Percentiles rank a stretch among this genome's conserved stretches.
Evolutionary conservation across 2,329 filamentous ascomycete species (phyloP).

Genomic region (Tolypocladium pustulatum): DNA sequence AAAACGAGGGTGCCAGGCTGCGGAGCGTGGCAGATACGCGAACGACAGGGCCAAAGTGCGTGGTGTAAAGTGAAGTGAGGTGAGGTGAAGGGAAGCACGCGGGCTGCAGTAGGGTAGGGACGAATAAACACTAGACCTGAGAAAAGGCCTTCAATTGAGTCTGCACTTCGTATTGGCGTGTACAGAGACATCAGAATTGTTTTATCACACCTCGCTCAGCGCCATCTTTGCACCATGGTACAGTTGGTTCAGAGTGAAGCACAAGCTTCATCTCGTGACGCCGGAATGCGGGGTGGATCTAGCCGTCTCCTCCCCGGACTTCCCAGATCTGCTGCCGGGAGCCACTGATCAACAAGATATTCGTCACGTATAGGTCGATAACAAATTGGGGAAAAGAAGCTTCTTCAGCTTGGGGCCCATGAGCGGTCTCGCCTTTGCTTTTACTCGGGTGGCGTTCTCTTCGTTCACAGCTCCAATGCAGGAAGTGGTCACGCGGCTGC

Average conservation of each 20-base stretch:
- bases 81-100: not conserved
- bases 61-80: not conserved
- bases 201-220: not conserved
- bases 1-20: not conserved
- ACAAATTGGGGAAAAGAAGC: not conserved
- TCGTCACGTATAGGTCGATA: not conserved
- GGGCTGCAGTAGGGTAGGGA: not conserved
- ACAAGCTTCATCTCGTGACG: not conserved
- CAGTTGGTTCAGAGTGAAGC: not conserved
- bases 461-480: constrained; percentile 4
- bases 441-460: not conserved
- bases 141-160: too few relatives aligned
- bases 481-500: constrained; percentile 1
- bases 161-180: not conserved
- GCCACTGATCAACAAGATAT: not conserved
- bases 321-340: not conserved
- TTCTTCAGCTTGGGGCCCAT: not conserved
- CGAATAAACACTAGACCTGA: too few relatives aligned
- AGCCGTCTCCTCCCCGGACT: not conserved
- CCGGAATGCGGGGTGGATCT: not conserved
- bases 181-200: not conserved
- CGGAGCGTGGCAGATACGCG: not conserved
- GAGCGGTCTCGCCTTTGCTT: not conserved
- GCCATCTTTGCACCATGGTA: not conserved
- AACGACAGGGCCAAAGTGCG: not conserved